Base-by-base conservation (phyloP, 2,329 filamentous ascomycete genomes). In the Colletotrichum australisinense region DNA sequence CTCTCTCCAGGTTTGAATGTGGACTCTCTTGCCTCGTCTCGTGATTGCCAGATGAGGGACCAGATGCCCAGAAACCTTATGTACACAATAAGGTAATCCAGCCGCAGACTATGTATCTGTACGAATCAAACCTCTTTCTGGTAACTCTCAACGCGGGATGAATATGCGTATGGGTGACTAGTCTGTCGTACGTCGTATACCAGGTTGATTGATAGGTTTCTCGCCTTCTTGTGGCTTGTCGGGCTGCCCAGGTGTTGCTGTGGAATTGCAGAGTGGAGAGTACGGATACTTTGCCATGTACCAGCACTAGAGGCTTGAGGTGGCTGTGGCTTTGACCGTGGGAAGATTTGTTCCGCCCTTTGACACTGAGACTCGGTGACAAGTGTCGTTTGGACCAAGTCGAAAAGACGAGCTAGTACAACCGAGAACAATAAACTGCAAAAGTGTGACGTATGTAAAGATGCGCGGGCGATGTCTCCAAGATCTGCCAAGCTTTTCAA, bases 401-500 rank as follows among this genome's bases (percentile, higher is more conserved):
- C 22, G 32, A 46, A 30, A 22, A 32, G 22, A 49, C 46, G 24
- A 70, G 28, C 70, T 65, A 70, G 55, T 22, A 30, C 46, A 35
- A 69, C 53, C 55, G 46, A 52, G 26, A 69, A 72, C 53, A 65
- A 62, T 32, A 26, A 46, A 16, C 46, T 62, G 38, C 32, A 62
- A 24, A 35, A 22, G 35, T 60, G 35, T 62, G 70, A 65, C 49
- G 67, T 70, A 22, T 63, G 16, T 26, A 24, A 55, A 19, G 55
- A 63, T 35, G 58, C 49, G 67, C 53, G 38, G 46, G 24, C 53
- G 49, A 70, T 70, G 70, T 49, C 56, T 70, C 35, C 32, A 70
- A 70, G 56, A 65, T 65, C 70, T 24, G 56, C 70, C 60, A 73
- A 70, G 70, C 67, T 70, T 70, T 70, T n/a, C 42, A 26, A n/a